Conservation (phyloP, 2,329 filamentous ascomycete genomes). For the Beauveria scarabaeidicola region DNA sequence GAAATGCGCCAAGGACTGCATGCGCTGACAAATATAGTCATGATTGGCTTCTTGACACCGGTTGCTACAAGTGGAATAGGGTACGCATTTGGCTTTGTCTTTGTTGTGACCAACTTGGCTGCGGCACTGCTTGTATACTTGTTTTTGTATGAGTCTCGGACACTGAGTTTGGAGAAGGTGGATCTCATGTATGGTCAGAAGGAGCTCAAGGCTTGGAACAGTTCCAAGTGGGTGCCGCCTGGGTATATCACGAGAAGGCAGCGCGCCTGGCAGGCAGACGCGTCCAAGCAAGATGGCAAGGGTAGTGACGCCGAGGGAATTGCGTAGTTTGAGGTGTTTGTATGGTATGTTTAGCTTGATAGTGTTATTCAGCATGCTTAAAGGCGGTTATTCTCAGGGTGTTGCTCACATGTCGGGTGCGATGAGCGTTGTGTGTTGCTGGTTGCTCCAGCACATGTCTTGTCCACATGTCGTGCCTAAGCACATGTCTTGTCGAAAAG, state of each 20-base stretch:
- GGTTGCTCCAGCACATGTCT: too few relatives aligned
- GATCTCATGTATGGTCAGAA: slow-evolving; percentile 59
- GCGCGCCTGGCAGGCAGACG: slow-evolving; percentile 19
- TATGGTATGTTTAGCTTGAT: too few relatives aligned
- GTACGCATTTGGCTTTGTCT: slow-evolving; percentile 58
- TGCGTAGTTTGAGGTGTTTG: too few relatives aligned
- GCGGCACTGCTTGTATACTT: slow-evolving; percentile 56
- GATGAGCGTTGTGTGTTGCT: too few relatives aligned
- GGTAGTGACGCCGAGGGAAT: not conserved
- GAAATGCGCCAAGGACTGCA: not conserved
- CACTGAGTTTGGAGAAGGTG: slow-evolving; percentile 60
- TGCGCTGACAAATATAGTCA: slow-evolving; percentile 30
- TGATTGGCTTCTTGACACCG: slow-evolving; percentile 60
- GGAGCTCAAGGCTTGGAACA: slow-evolving; percentile 53
- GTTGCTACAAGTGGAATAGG: slow-evolving; percentile 54
- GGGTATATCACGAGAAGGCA: slow-evolving; percentile 34
- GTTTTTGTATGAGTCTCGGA: slow-evolving; percentile 59
- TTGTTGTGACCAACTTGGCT: slow-evolving; percentile 52
- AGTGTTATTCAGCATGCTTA: too few relatives aligned
- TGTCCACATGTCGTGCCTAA: too few relatives aligned
- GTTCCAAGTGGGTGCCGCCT: slow-evolving; percentile 41
- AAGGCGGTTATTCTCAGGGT: too few relatives aligned
- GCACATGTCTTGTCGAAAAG: too few relatives aligned
- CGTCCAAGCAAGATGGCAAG: not conserved
- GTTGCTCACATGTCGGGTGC: too few relatives aligned